Conservation (phyloP, 768 basidiomycete genomes). For the Tricholoma flavovirens region DNA sequence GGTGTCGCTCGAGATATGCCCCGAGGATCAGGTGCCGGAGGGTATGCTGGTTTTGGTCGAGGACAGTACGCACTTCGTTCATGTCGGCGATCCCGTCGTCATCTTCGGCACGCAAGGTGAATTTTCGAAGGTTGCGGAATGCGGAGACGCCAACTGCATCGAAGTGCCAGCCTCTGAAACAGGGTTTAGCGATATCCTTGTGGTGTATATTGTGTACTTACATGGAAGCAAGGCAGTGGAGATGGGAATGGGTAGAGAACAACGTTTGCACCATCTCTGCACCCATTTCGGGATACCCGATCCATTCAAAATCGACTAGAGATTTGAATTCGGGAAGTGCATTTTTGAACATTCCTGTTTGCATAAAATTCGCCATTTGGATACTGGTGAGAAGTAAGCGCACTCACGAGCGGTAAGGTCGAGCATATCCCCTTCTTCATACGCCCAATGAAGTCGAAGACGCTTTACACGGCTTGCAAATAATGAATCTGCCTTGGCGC, state of each 20-base stretch:
- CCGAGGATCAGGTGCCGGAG: slow-evolving; percentile 61
- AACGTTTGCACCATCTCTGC: slow-evolving; percentile 62
- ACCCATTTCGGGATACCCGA: slow-evolving; percentile 67
- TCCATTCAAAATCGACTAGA: slow-evolving; percentile 65
- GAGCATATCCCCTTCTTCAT: slow-evolving; percentile 63
- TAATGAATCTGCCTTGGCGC: slow-evolving; percentile 53
- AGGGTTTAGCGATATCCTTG: not conserved
- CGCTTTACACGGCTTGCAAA: slow-evolving; percentile 58
- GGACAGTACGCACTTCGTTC: slow-evolving; percentile 58
- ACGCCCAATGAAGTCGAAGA: slow-evolving; percentile 62
- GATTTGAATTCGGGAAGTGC: slow-evolving; percentile 59
- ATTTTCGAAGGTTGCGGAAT: slow-evolving; percentile 54
- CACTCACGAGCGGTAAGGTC: slow-evolving; percentile 36
- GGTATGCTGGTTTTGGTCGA: slow-evolving; percentile 52
- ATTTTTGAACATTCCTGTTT: slow-evolving; percentile 52
- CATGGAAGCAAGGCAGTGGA: slow-evolving; percentile 57
- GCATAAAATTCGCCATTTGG: not conserved
- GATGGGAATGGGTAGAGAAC: slow-evolving; percentile 44
- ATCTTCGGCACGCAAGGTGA: slow-evolving; percentile 65
- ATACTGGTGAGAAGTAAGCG: not conserved
- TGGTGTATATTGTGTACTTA: slow-evolving; percentile 18
- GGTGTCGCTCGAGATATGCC: slow-evolving; percentile 59
- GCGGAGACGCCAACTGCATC: slow-evolving; percentile 65
- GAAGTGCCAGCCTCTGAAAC: slow-evolving; percentile 63
- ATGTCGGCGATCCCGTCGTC: slow-evolving; percentile 69